Evolutionary conservation across 2,329 filamentous ascomycete genomes (phyloP), one percentile per base, ranked within the genome.

Genomic region (Macroventuria anomochaeta): DNA sequence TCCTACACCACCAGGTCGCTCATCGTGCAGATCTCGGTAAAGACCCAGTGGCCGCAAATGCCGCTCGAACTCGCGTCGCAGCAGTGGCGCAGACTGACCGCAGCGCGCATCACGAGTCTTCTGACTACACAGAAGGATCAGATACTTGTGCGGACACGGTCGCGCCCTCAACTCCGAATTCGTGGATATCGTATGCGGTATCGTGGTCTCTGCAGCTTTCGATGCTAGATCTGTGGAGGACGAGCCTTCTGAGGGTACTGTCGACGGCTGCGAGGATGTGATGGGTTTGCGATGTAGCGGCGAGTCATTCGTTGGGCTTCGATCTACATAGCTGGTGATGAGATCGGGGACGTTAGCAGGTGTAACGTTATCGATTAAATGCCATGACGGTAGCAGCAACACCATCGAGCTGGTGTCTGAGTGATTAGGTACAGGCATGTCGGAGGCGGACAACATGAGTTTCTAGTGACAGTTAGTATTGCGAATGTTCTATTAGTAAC

Each of bases 111-210:
- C 95, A 58, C 95, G 89, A n/a, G 91, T 97, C 68, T 86, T 87
- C 72, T 97, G 95, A 38, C 90, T 96, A 80, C 95, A 99, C 70
- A 99, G 87, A 43, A 99, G 85, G 69, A 99, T 91, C 21, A 97
- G 83, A 61, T 88, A 92, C 57, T 85, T 83, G 80, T 97, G 93
- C 3, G 92, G 91, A 62, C 87, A 93, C 4, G 88, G 82, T 5
- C 85, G 84, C 17, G 86, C 79, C 26, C 76, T 80, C 29, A 89
- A 78, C 3, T 72, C 65, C 2, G 77, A 64, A 6, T n/a, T 36
- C 7, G 55, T 61, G 3, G 77, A 63, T 5, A 72, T 63, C 3
- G 61, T 64, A 62, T 62, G 58, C 12, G 68, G 58, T 25, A 64
- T 62, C 3, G 47, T 65, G 50, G 59, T 64, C 48, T 56, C 43